A percentile compares a stretch with the other conserved stretches of the same genome.
These are phyloP conservation scores for Spencermartinsiella europaea DNA, from an alignment of 805 yeast species.

Conservation along the genomic window DNA sequence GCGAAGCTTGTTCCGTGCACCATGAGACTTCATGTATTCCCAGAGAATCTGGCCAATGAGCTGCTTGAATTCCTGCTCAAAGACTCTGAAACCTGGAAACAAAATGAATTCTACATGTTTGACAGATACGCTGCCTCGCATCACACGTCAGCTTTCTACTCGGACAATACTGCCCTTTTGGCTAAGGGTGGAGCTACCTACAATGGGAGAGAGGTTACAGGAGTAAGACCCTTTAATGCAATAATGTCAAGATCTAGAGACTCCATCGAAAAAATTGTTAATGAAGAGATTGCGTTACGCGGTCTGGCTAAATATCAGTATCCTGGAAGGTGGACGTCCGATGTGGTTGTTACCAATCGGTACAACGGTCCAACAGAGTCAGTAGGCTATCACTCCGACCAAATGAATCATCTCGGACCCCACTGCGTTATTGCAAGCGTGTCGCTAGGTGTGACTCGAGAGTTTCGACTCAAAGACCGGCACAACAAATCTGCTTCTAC, in stretches of 20 bases:
- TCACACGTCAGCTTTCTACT: slow-evolving; percentile 44
- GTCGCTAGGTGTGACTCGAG: slow-evolving; percentile 65
- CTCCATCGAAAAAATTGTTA: slow-evolving; percentile 38
- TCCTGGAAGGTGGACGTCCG: slow-evolving; percentile 45
- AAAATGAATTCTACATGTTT: slow-evolving; percentile 53
- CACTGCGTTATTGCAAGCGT: slow-evolving; percentile 61
- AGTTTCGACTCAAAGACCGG: slow-evolving; percentile 48
- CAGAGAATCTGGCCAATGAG: slow-evolving; percentile 42
- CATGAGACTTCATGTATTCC: slow-evolving; percentile 48
- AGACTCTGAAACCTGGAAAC: slow-evolving; percentile 37
- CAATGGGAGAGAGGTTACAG: slow-evolving; percentile 37
- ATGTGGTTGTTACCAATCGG: slow-evolving; percentile 51
- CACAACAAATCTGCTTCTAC: slow-evolving; percentile 31
- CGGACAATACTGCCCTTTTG: slow-evolving; percentile 22
- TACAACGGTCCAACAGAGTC: slow-evolving; percentile 47
- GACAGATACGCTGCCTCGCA: slow-evolving; percentile 57
- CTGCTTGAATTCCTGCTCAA: slow-evolving; percentile 41
- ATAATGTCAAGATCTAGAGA: slow-evolving; percentile 39
- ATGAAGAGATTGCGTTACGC: slow-evolving; percentile 32
- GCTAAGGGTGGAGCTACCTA: slow-evolving; percentile 23
- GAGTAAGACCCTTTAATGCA: slow-evolving; percentile 35
- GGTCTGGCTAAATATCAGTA: slow-evolving; percentile 38
- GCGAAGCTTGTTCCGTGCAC: slow-evolving; percentile 47
- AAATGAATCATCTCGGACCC: slow-evolving; percentile 68
- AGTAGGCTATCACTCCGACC: slow-evolving; percentile 74